These are phyloP conservation scores for Akanthomyces muscarius DNA, from an alignment of 2,329 filamentous ascomycete species.

Conservation along the genomic window DNA sequence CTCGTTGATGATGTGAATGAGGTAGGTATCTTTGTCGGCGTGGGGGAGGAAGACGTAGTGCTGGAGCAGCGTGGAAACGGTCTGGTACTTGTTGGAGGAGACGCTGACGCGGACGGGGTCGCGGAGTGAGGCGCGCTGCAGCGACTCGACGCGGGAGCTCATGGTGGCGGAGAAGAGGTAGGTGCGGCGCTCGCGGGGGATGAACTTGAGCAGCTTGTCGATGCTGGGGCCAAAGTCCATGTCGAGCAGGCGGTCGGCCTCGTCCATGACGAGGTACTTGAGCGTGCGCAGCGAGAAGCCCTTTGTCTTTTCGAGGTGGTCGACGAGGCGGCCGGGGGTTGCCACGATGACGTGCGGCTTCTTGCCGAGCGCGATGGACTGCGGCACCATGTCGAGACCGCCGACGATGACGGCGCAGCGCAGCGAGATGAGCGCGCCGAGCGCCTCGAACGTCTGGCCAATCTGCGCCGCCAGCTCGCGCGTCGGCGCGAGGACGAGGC, in stretches of 20 bases:
- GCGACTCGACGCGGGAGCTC: slow-evolving; percentile 84
- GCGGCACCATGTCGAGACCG: slow-evolving; percentile 92
- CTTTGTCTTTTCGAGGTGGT: slow-evolving; percentile 95
- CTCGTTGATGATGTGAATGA: slow-evolving; percentile 82
- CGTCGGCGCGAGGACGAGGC: slow-evolving; percentile 87
- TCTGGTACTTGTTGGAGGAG: slow-evolving; percentile 80
- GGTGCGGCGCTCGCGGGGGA: slow-evolving; percentile 73
- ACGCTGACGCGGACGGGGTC: slow-evolving; percentile 83
- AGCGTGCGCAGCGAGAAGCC: slow-evolving; percentile 80
- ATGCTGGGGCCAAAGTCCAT: slow-evolving; percentile 91
- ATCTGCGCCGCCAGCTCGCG: slow-evolving; percentile 93
- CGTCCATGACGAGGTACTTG: slow-evolving; percentile 91
- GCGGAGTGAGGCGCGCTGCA: slow-evolving; percentile 83
- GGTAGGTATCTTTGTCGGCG: slow-evolving; percentile 83
- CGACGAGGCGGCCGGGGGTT: slow-evolving; percentile 81
- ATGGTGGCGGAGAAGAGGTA: slow-evolving; percentile 94
- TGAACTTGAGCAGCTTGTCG: slow-evolving; percentile 87
- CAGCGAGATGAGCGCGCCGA: slow-evolving; percentile 84
- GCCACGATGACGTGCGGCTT: slow-evolving; percentile 92
- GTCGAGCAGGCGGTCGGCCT: slow-evolving; percentile 87
- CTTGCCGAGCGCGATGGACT: slow-evolving; percentile 88
- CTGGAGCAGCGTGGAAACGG: slow-evolving; percentile 83
- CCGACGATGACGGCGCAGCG: slow-evolving; percentile 83
- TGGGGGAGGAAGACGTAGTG: slow-evolving; percentile 83
- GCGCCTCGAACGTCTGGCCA: slow-evolving; percentile 77